Conservation (phyloP, 192 early-diverging fungal genomes). For the Irineochytrium annulatum region DNA sequence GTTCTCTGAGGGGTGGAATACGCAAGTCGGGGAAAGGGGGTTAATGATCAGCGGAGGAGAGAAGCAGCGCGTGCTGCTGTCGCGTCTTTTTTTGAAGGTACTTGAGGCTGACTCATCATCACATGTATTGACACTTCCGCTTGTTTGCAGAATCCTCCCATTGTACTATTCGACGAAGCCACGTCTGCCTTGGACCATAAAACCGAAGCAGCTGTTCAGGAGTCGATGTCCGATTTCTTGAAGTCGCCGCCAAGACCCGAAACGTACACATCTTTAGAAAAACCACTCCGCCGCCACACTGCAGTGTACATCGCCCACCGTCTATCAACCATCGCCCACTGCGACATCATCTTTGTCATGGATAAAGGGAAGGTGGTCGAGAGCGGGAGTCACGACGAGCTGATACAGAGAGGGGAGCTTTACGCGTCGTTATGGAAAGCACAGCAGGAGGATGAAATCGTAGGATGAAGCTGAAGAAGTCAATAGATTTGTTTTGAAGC, state of each 20-base stretch:
- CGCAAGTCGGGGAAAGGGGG: constrained; percentile 86
- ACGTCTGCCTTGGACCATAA: constrained; percentile 68
- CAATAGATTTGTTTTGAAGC: too few relatives aligned
- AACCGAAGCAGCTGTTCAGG: constrained; percentile 52
- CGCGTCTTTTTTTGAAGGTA: constrained; percentile 88
- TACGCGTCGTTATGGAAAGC: constrained; percentile 89
- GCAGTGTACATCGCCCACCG: constrained; percentile 95
- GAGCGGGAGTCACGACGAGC: constrained; percentile 76
- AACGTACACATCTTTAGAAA: constrained; percentile 43
- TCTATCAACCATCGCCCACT: constrained; percentile 82
- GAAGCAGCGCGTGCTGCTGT: constrained; percentile 84
- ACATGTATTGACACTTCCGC: neutral
- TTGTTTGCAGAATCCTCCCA: constrained; percentile 71
- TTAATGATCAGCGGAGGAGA: constrained; percentile 62
- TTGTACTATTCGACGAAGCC: constrained; percentile 80
- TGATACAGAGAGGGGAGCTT: constrained; percentile 62
- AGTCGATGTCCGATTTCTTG: constrained; percentile 40
- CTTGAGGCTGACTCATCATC: neutral
- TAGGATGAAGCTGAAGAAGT: too few relatives aligned
- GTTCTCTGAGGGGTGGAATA: constrained; percentile 77
- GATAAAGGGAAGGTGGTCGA: constrained; percentile 81
- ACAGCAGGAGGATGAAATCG: constrained; percentile 43
- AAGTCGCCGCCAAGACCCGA: constrained; percentile 21
- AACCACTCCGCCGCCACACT: constrained; percentile 48
- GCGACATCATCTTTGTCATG: constrained; percentile 90